Evolutionary conservation across 2,329 filamentous ascomycete species (phyloP), one percentile per base, ranked within the genome.

Genomic region (Hymenoscyphus linearis): DNA sequence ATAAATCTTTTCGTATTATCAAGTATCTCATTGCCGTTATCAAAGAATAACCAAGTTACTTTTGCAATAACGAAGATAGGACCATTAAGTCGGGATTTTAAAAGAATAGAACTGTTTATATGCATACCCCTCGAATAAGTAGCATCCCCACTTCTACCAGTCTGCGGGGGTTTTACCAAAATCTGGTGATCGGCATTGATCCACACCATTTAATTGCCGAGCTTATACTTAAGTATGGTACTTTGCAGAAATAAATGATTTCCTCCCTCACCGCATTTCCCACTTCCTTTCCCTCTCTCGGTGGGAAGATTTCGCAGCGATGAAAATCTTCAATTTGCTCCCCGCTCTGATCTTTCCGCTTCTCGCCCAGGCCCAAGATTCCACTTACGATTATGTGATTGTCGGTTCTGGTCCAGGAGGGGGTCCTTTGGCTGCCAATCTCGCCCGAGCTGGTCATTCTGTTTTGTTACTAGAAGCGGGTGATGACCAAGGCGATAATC

Each of bases 391-490:
- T 2, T 53, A 53, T 18, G 27, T 53, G 7, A 53, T 83, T 14
- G 78, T 83, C 25, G 80, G 80, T 9, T 80, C 78, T 27, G 80
- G 80, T n/a, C 73, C 80, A 22, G 80, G 80, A 40, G 80, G 80
- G 59, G 78, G 75, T 37, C 79, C 80, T 47, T 67, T 82, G 7
- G 78, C 80, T 36, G 76, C 78, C 47, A 75, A 79, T 58, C 75
- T 83, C 53, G 81, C 80, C 9, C 74, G 78, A 44, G 78, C 78
- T 26, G 80, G 80, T 55, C 76, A 78, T 71, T 79, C 76, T 63
- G 79, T 79, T 13, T 75, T 83, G 22, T 74, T 83, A 4, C 76
- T 83, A 31, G 80, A 83, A 66, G 80, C 80, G 34, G 80, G 80
- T 58, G 78, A 80, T 63, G 80, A 83, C 64, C 76, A 81, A 63